Evolutionary conservation across 306 rosid species (phyloP).

Genomic region (Dryas alaskensis): DNA sequence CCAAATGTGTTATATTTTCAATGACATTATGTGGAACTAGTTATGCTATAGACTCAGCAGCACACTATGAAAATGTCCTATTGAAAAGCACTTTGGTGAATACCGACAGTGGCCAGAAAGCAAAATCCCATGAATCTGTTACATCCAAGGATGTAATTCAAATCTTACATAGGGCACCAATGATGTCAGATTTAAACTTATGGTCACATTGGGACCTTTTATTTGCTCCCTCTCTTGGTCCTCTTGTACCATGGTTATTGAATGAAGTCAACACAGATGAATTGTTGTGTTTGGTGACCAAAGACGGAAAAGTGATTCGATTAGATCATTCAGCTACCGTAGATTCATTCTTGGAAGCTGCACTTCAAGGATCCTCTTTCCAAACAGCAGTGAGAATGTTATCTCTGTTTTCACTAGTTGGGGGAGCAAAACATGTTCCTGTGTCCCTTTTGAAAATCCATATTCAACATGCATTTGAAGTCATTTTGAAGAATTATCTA

Average conservation of each 20-base stretch:
- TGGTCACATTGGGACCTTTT: constrained; percentile 93
- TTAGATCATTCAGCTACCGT: constrained; percentile 70
- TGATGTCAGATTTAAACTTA: constrained; percentile 73
- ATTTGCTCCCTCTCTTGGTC: constrained; percentile 87
- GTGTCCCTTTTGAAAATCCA: constrained; percentile 76
- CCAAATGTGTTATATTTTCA: constrained; percentile 70
- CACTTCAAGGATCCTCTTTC: constrained; percentile 71
- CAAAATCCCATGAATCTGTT: constrained; percentile 33
- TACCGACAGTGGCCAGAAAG: constrained; percentile 26
- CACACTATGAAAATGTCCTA: constrained; percentile 33
- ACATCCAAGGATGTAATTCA: constrained; percentile 60
- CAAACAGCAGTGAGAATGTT: constrained; percentile 68
- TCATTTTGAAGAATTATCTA: constrained; percentile 49
- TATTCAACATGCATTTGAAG: constrained; percentile 67
- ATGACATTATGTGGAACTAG: constrained; percentile 47
- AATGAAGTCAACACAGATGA: constrained; percentile 61
- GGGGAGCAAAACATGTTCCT: constrained; percentile 72
- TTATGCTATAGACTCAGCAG: constrained; percentile 37
- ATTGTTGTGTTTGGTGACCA: constrained; percentile 74
- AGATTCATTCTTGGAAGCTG: constrained; percentile 83
- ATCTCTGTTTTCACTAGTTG: constrained; percentile 61
- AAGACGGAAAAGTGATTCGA: constrained; percentile 71
- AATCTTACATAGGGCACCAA: constrained; percentile 65
- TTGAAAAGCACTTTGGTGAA: constrained; percentile 33
- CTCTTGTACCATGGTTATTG: constrained; percentile 72